Conservation (phyloP, 768 basidiomycete species). For the Suillus ampliporus region DNA sequence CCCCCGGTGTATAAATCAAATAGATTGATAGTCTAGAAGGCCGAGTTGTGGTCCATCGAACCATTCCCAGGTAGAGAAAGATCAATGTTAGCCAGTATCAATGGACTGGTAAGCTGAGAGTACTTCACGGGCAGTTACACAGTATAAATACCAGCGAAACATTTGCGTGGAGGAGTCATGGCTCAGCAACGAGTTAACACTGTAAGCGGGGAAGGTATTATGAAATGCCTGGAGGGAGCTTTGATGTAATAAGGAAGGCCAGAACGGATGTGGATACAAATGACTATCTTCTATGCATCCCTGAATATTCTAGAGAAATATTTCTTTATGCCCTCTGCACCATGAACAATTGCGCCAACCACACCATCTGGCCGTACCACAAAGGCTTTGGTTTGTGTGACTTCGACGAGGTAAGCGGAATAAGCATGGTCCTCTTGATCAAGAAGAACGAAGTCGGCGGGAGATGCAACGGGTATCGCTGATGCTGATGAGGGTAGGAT, state of each 20-base stretch:
- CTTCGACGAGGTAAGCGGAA: constrained; percentile 37
- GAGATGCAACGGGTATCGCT: background rate
- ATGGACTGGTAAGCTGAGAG: constrained; percentile 11
- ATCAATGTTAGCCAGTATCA: constrained; percentile 66
- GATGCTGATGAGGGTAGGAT: constrained; percentile 2
- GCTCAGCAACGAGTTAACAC: constrained; percentile 80
- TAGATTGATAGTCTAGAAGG: constrained; percentile 84
- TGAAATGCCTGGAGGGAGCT: background rate
- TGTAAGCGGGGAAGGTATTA: constrained; percentile 86
- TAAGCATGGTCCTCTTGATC: constrained; percentile 43
- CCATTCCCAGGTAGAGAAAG: constrained; percentile 85
- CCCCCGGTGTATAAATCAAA: constrained; percentile 76
- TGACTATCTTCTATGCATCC: no score
- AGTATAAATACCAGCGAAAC: constrained; percentile 85
- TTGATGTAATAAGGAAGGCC: background rate
- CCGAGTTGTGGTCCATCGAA: constrained; percentile 74
- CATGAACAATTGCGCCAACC: constrained; percentile 43
- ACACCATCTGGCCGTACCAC: constrained; percentile 47
- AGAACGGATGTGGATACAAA: background rate
- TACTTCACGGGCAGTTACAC: constrained; percentile 58
- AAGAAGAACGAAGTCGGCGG: constrained; percentile 38
- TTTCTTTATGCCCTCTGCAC: constrained; percentile 12
- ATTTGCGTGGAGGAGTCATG: constrained; percentile 87
- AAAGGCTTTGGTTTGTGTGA: constrained; percentile 36
- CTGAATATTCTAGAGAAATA: constrained; percentile 11